Percentiles rank a stretch among this genome's conserved stretches.
Conservation (phyloP, 139 green algal genomes). For the Chlorella ohadii region DNA sequence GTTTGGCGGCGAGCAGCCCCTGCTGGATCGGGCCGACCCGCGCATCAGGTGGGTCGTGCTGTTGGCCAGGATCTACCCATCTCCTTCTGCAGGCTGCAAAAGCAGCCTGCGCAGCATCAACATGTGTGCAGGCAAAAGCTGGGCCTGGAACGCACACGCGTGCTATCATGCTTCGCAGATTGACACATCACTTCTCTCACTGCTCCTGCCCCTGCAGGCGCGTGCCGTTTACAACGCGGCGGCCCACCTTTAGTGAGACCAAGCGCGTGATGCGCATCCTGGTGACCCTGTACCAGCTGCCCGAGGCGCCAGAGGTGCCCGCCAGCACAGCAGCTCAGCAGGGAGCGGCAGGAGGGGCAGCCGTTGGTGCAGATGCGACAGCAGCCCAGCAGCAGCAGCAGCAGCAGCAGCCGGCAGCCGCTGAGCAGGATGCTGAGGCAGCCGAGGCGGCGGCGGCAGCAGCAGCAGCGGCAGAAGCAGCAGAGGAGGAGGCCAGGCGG, state of each 20-base stretch:
- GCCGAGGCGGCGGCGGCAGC: too few relatives aligned
- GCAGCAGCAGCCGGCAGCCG: conserved; percentile 44
- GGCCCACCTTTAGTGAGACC: conserved; percentile 88
- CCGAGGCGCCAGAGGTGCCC: conserved; percentile 23
- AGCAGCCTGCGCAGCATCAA: too few relatives aligned
- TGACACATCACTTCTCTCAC: not conserved
- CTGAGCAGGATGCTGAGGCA: conserved; percentile 55
- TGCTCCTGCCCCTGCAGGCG: not conserved
- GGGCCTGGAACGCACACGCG: too few relatives aligned
- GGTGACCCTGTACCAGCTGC: conserved; percentile 57
- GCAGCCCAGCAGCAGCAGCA: not conserved
- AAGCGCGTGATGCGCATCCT: conserved; percentile 75
- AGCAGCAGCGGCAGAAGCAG: conserved; percentile 8
- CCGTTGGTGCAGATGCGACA: not conserved
- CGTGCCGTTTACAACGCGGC: conserved; percentile 77
- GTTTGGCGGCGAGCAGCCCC: conserved; percentile 40
- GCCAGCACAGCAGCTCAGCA: not conserved
- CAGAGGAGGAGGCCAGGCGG: conserved; percentile 34
- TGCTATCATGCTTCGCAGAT: too few relatives aligned
- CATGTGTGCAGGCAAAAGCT: too few relatives aligned
- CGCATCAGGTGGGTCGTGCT: conserved; percentile 63
- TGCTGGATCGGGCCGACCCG: conserved; percentile 57
- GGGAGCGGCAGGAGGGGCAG: not conserved
- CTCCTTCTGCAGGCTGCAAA: too few relatives aligned
- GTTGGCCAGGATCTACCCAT: too few relatives aligned